A percentile compares a stretch with the other conserved stretches of the same genome.
These are phyloP conservation scores for Dioscorea zingiberensis DNA, from an alignment of 106 monocot genomes.

Conservation along the genomic window DNA sequence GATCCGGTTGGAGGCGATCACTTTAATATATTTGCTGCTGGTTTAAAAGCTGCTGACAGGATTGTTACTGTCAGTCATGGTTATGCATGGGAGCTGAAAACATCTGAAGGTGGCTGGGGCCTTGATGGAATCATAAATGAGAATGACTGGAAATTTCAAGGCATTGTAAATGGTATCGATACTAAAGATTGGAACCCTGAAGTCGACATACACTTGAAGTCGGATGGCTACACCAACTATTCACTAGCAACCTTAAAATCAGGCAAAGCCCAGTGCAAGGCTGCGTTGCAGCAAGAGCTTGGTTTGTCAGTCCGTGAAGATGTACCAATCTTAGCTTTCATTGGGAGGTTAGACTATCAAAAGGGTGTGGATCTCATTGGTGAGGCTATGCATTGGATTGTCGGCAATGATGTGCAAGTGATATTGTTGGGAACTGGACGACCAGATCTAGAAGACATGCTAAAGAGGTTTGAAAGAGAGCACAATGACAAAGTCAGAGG, in stretches of 20 bases:
- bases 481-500: slow-evolving; percentile 53
- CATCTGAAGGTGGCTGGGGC: slow-evolving; percentile 87
- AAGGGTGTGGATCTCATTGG: slow-evolving; percentile 83
- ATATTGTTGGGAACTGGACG: slow-evolving; percentile 76
- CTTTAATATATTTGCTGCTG: slow-evolving; percentile 74
- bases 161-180: slow-evolving; percentile 89
- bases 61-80: slow-evolving; percentile 80
- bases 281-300: slow-evolving; percentile 70
- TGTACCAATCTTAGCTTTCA: slow-evolving; percentile 72
- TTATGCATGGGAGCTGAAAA: slow-evolving; percentile 88
- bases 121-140: slow-evolving; percentile 63
- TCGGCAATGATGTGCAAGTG: slow-evolving; percentile 66
- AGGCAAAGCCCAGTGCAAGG: slow-evolving; percentile 79
- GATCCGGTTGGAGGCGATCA: slow-evolving; percentile 86
- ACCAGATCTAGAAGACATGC: slow-evolving; percentile 69
- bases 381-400: slow-evolving; percentile 84
- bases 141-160: slow-evolving; percentile 69
- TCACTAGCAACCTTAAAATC: slow-evolving; percentile 47
- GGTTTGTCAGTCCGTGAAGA: slow-evolving; percentile 51
- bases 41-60: slow-evolving; percentile 64
- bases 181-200: slow-evolving; percentile 68
- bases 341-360: slow-evolving; percentile 77
- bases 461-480: slow-evolving; percentile 40
- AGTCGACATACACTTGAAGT: slow-evolving; percentile 49
- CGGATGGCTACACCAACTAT: slow-evolving; percentile 85